Evolutionary conservation across 2,329 filamentous ascomycete genomes (phyloP).

Genomic region (Xylaria sp.): DNA sequence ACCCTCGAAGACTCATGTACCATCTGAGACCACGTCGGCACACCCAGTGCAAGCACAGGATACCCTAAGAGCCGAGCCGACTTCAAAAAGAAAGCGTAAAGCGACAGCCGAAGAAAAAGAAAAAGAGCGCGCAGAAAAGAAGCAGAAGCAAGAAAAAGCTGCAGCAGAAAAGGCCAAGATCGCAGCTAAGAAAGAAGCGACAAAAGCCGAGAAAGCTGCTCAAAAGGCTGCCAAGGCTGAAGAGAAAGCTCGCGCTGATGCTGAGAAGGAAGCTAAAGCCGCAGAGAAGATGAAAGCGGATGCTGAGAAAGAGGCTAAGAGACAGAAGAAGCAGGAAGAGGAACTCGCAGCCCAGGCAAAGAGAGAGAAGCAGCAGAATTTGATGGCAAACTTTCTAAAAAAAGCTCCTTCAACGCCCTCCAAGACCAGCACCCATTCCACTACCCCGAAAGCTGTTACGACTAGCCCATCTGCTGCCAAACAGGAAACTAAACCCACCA

Average conservation of each 20-base stretch:
- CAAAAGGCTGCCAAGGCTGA: constrained; percentile 36
- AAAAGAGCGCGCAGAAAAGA: constrained; percentile 59
- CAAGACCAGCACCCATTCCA: constrained; percentile 38
- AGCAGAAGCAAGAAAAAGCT: constrained; percentile 61
- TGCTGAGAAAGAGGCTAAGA: constrained; percentile 54
- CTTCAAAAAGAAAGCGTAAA: constrained; percentile 54
- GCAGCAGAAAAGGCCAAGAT: constrained; percentile 49
- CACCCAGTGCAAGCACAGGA: constrained; percentile 27
- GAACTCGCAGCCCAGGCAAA: constrained; percentile 55
- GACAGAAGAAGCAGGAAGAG: constrained; percentile 55
- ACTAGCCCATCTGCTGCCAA: constrained; percentile 41
- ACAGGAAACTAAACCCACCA: constrained; percentile 43
- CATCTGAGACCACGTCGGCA: constrained; percentile 41
- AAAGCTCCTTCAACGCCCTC: constrained; percentile 44
- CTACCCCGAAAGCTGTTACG: constrained; percentile 36
- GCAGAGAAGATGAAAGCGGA: constrained; percentile 57
- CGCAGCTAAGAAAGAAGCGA: constrained; percentile 37
- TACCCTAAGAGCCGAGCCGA: constrained; percentile 8
- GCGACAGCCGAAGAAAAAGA: constrained; percentile 53
- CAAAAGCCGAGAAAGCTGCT: constrained; percentile 17
- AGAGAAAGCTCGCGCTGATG: constrained; percentile 56
- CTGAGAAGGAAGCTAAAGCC: constrained; percentile 53
- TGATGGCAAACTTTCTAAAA: constrained; percentile 45
- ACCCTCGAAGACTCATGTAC: constrained; percentile 41
- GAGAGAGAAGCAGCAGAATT: constrained; percentile 54